phyloP scores from a whole-genome alignment of 495 filamentous ascomycete species.

The Talaromyces ruber region DNA sequence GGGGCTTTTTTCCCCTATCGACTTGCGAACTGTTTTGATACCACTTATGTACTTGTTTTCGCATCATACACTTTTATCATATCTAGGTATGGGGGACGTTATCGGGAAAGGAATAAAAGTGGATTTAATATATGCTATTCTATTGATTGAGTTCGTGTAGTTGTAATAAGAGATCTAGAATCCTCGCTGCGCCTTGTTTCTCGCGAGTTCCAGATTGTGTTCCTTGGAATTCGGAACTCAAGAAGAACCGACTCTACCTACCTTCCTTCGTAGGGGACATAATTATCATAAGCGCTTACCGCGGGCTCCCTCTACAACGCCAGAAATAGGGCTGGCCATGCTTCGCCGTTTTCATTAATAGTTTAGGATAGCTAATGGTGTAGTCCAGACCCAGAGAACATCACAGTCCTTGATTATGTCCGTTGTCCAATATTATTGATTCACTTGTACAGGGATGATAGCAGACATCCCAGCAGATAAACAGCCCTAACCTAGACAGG shows the following conservation, averaged over 20 bases:
- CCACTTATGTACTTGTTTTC: background rate
- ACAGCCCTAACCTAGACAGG: background rate
- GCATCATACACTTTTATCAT: slow-evolving; percentile 1
- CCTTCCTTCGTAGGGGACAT: no score
- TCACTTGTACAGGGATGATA: background rate
- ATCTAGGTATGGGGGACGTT: background rate
- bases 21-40: slow-evolving; percentile 1
- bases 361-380: background rate
- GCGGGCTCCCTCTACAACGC: background rate
- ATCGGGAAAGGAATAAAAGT: slow-evolving; percentile 2
- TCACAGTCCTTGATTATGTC: background rate
- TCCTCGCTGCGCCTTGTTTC: background rate
- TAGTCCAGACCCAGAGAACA: background rate
- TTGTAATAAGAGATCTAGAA: background rate
- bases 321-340: background rate
- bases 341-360: background rate
- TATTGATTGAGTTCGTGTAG: background rate
- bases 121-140: background rate
- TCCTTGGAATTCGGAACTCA: background rate
- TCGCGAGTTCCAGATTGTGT: background rate
- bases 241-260: no score
- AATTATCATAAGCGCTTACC: background rate
- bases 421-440: no score
- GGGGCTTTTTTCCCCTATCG: background rate
- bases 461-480: background rate